phyloP scores from a whole-genome alignment of 23 red algal genomes.

The Gracilaria caudata region DNA sequence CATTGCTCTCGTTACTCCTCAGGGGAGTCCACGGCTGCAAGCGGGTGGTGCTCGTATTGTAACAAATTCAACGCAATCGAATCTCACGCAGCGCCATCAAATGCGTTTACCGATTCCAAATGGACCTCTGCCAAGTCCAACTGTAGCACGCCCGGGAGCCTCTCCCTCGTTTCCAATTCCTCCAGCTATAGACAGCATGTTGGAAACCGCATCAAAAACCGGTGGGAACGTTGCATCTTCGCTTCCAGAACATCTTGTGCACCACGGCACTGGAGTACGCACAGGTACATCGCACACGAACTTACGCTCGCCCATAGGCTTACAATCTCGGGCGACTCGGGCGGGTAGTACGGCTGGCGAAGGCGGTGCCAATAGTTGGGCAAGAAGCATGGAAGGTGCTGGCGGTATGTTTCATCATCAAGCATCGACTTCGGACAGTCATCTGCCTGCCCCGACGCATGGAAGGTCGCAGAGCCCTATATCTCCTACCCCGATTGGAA shows the following conservation, averaged over 20 bases:
- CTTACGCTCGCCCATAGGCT: not conserved
- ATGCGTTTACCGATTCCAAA: constrained; percentile 27
- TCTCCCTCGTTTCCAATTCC: not conserved
- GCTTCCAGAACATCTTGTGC: constrained; percentile 6
- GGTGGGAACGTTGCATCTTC: not conserved
- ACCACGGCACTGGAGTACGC: constrained; percentile 2
- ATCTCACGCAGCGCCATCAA: constrained; percentile 17
- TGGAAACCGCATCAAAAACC: constrained; percentile 35
- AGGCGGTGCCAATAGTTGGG: constrained; percentile 67
- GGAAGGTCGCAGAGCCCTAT: constrained; percentile 52
- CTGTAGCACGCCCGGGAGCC: not conserved
- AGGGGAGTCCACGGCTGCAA: constrained; percentile 1
- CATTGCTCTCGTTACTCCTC: constrained; percentile 1
- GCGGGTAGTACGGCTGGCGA: constrained; percentile 23
- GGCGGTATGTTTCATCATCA: constrained; percentile 68
- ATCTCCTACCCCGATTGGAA: constrained; percentile 33
- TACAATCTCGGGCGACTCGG: constrained; percentile 10
- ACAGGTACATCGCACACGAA: constrained; percentile 23
- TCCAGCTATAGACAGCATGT: not conserved
- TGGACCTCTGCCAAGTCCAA: constrained; percentile 8
- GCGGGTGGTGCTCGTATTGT: not conserved
- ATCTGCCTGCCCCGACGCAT: constrained; percentile 31
- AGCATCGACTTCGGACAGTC: constrained; percentile 75
- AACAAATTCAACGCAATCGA: constrained; percentile 36
- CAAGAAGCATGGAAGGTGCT: constrained; percentile 67